A percentile compares a stretch with the other conserved stretches of the same genome.
phyloP scores from a whole-genome alignment of 2,329 filamentous ascomycete species.

The Thelonectria rubi region DNA sequence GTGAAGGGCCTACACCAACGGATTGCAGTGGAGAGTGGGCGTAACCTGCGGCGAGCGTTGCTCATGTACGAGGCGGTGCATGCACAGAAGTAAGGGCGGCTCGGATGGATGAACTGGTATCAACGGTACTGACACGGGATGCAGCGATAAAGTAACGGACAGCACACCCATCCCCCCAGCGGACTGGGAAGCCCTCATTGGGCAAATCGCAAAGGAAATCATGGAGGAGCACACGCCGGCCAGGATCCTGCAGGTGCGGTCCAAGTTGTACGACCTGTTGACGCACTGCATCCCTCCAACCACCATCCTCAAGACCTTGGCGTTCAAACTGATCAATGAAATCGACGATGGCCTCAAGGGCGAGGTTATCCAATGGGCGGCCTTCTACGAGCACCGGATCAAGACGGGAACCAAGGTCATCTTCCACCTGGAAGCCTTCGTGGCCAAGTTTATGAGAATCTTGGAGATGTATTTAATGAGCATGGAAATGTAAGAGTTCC shows the following conservation, averaged over 20 bases:
- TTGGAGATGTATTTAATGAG: slow-evolving; percentile 92
- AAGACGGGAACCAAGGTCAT: slow-evolving; percentile 94
- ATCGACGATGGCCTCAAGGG: slow-evolving; percentile 91
- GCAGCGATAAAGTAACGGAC: slow-evolving; percentile 88
- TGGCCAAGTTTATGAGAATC: slow-evolving; percentile 97
- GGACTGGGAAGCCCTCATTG: slow-evolving; percentile 94
- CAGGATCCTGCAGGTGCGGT: slow-evolving; percentile 85
- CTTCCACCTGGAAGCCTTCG: slow-evolving; percentile 97
- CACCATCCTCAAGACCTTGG: slow-evolving; percentile 91
- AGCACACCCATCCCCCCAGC: slow-evolving; percentile 90
- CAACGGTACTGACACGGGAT: slow-evolving; percentile 42
- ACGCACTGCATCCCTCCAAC: slow-evolving; percentile 97
- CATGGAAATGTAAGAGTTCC: slow-evolving; percentile 70
- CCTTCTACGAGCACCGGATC: slow-evolving; percentile 96
- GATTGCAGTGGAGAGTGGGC: slow-evolving; percentile 88
- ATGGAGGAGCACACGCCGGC: slow-evolving; percentile 92
- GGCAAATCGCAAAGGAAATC: slow-evolving; percentile 90
- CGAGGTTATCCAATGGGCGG: slow-evolving; percentile 94
- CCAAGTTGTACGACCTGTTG: slow-evolving; percentile 95
- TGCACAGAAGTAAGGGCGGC: slow-evolving; percentile 83
- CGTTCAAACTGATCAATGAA: slow-evolving; percentile 88
- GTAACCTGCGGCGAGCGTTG: slow-evolving; percentile 88
- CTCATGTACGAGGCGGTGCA: slow-evolving; percentile 98
- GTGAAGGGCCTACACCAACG: slow-evolving; percentile 79
- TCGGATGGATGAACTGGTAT: neutral